These are phyloP conservation scores for Iris pallida DNA, from an alignment of 116 monocot genomes.

Conservation along the genomic window DNA sequence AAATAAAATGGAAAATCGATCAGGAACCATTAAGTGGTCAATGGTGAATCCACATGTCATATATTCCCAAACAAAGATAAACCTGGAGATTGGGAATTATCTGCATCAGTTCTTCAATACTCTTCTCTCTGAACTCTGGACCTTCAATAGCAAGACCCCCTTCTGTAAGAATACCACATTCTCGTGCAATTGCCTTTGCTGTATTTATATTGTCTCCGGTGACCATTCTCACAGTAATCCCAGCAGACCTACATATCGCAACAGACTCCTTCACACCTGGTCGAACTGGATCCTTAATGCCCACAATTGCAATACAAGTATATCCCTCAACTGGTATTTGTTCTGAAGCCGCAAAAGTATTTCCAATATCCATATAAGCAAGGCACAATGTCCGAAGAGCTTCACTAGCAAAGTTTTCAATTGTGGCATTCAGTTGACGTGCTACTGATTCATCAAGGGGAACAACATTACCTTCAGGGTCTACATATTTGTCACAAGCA, in stretches of 20 bases:
- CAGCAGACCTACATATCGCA: slow-evolving; percentile 66
- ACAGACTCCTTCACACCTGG: slow-evolving; percentile 76
- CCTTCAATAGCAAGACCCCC: slow-evolving; percentile 79
- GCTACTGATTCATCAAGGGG: slow-evolving; percentile 33
- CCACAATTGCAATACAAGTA: slow-evolving; percentile 69
- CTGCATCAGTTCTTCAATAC: slow-evolving; percentile 26
- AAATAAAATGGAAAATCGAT: slow-evolving; percentile 3
- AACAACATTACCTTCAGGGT: slow-evolving; percentile 39
- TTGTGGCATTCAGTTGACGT: slow-evolving; percentile 31
- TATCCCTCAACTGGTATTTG: slow-evolving; percentile 51
- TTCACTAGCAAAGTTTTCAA: slow-evolving; percentile 54
- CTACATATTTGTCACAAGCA: slow-evolving; percentile 48
- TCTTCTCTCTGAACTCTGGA: slow-evolving; percentile 57
- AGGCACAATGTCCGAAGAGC: slow-evolving; percentile 56
- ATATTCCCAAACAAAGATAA: not conserved
- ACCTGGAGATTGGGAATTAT: slow-evolving; percentile 58
- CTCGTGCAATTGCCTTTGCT: slow-evolving; percentile 75
- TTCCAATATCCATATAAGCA: slow-evolving; percentile 40
- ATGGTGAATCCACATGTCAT: not conserved
- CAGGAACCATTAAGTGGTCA: not conserved
- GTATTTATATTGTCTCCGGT: slow-evolving; percentile 81
- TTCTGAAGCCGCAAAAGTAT: slow-evolving; percentile 21
- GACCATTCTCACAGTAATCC: slow-evolving; percentile 72
- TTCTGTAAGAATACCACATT: slow-evolving; percentile 80
- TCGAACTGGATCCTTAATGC: slow-evolving; percentile 83